A percentile compares a stretch with the other conserved stretches of the same genome.
Conservation (phyloP, 495 filamentous ascomycete species). For the Cercophora newfieldiana region DNA sequence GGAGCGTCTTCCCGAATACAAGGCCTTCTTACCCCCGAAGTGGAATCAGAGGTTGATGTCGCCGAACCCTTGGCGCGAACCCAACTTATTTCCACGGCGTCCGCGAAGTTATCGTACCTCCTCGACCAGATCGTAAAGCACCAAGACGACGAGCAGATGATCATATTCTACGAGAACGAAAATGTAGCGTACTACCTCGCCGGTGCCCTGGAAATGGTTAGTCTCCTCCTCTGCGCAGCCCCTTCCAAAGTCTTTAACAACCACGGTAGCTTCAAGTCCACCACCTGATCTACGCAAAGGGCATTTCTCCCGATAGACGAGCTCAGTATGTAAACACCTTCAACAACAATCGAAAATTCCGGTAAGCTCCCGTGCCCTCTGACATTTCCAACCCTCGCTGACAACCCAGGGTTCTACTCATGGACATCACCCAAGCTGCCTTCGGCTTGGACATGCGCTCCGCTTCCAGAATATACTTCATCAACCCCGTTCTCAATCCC, state of each 20-base stretch:
- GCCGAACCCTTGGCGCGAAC: constrained; percentile 58
- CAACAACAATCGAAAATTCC: constrained; percentile 60
- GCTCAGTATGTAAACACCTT: constrained; percentile 77
- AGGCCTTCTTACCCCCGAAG: background rate
- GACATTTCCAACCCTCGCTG: background rate
- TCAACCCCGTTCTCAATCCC: constrained; percentile 84
- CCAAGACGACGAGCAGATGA: constrained; percentile 75
- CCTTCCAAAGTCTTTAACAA: background rate
- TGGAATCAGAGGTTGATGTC: constrained; percentile 23
- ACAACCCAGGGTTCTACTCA: constrained; percentile 71
- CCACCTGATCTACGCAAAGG: constrained; percentile 79
- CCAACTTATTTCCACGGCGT: constrained; percentile 73
- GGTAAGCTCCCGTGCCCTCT: constrained; percentile 22
- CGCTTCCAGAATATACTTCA: constrained; percentile 86
- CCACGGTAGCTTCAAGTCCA: constrained; percentile 57
- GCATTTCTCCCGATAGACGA: constrained; percentile 57
- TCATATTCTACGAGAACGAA: constrained; percentile 89
- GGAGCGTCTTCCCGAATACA: constrained; percentile 17
- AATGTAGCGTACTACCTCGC: constrained; percentile 82
- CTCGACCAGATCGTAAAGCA: constrained; percentile 67
- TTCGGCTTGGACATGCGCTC: constrained; percentile 81
- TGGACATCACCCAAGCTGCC: constrained; percentile 86
- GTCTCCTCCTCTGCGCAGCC: constrained; percentile 6
- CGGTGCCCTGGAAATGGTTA: constrained; percentile 70
- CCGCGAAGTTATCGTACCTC: constrained; percentile 85